Percentiles rank a stretch among this genome's conserved stretches.
Conservation (phyloP, 2,329 filamentous ascomycete genomes). For the Aspergillus pseudoterreus region DNA sequence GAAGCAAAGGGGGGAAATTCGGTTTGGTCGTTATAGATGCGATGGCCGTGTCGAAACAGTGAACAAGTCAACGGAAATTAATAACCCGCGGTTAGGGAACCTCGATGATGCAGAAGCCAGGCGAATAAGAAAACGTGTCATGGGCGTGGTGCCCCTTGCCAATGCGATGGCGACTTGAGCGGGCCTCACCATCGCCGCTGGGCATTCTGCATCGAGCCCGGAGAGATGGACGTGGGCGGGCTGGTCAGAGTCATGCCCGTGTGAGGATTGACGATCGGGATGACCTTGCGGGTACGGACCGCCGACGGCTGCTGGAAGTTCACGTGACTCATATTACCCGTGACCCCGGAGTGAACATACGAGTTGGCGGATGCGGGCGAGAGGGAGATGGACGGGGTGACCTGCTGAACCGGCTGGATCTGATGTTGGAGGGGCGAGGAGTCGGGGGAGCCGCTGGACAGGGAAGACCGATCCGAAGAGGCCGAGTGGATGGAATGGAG, state of each 20-base stretch:
- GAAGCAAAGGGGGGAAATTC: slow-evolving; percentile 17
- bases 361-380: slow-evolving; percentile 56
- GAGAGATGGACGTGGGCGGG: slow-evolving; percentile 71
- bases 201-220: slow-evolving; percentile 57
- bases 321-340: slow-evolving; percentile 63
- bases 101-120: slow-evolving; percentile 36
- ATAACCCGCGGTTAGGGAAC: slow-evolving; percentile 33
- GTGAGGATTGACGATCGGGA: slow-evolving; percentile 94
- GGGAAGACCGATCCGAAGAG: slow-evolving; percentile 85
- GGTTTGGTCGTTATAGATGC: slow-evolving; percentile 24
- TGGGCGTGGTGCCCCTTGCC: slow-evolving; percentile 21
- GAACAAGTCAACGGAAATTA: slow-evolving; percentile 28
- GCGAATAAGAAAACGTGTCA: slow-evolving; percentile 31
- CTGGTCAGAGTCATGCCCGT: slow-evolving; percentile 86
- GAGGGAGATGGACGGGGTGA: slow-evolving; percentile 70
- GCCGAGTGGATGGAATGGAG: slow-evolving; percentile 87
- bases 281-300: slow-evolving; percentile 87
- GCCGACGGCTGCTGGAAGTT: slow-evolving; percentile 91
- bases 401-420: slow-evolving; percentile 66
- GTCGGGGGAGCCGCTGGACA: slow-evolving; percentile 91
- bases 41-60: slow-evolving; percentile 28
- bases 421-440: slow-evolving; percentile 87
- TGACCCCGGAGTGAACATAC: slow-evolving; percentile 63
- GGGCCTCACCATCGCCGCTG: slow-evolving; percentile 40
- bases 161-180: slow-evolving; percentile 20